Base-by-base conservation (phyloP, 2,329 filamentous ascomycete genomes). In the Nemania diffusa region DNA sequence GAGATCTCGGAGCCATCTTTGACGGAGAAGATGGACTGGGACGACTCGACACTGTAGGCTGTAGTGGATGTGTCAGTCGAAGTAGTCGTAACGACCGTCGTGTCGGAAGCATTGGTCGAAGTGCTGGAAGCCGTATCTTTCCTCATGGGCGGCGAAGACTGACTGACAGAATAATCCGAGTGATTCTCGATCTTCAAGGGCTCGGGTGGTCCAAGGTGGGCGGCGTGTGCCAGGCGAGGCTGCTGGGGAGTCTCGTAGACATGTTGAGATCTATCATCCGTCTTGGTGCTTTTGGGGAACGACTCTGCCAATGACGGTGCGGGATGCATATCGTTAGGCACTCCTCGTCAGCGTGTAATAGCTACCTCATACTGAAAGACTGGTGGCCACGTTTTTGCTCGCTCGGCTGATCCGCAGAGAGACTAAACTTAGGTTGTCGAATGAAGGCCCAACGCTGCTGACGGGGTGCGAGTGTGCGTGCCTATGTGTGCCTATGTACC, bases 91-190 rank as follows among this genome's bases (percentile, higher is more conserved):
- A 77, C 71, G 42, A 72, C 73, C n/a, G 76, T 77, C 57, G 75
- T 72, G 75, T 81, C 81, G 66, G 84, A 84, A 72, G 81, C 82
- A 73, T 81, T 82, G 24, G 85, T 86, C 65, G 85, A 85, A 68
- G 83, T 83, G 61, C 85, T 87, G 65, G 85, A 86, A 68, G 77
- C 80, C 40, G 85, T 86, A 72, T 87, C 84, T 75, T 86, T 85
- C 69, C 82, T 77, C 51, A 73, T 65, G 59, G 75, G 76, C 59
- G 74, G 71, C 62, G 76, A 73, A 65, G 76, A 74, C 69, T 73
- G 74, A 67, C 69, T 71, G 68, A 75, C 72, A 55, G 75, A 74
- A 62, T 61, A 67, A 62, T 71, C 68, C 55, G 71, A 71, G 63
- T 69, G 71, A 68, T 71, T 75, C 44, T 74, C 73, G 67, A 73